A percentile compares a stretch with the other conserved stretches of the same genome.
phyloP scores from a whole-genome alignment of 2,329 filamentous ascomycete species.

The Pseudogymnoascus sp. region DNA sequence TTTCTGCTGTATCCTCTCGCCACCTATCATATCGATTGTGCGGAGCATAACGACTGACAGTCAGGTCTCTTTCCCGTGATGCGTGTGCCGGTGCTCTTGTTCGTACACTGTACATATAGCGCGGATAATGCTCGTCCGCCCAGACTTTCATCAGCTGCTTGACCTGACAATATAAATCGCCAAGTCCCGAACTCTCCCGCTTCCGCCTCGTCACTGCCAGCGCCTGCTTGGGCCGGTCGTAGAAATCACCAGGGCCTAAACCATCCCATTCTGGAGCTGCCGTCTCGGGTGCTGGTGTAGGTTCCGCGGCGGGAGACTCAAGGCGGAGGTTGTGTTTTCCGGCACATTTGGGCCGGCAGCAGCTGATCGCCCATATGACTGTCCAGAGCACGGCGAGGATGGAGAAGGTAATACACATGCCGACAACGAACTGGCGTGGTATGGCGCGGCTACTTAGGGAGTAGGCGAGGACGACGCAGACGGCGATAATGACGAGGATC shows the following conservation, averaged over 20 bases:
- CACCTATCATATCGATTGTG: not conserved
- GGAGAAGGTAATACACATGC: not conserved
- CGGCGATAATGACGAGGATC: not conserved
- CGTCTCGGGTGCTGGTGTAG: not conserved
- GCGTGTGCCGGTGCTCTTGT: not conserved
- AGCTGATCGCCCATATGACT: not conserved
- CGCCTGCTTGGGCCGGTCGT: not conserved
- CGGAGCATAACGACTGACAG: not conserved
- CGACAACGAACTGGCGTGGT: not conserved
- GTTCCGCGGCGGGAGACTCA: not conserved
- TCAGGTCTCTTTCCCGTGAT: too few species aligned
- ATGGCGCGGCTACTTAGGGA: not conserved
- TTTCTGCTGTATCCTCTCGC: not conserved
- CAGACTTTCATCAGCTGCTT: not conserved
- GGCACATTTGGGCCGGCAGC: not conserved
- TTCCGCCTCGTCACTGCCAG: not conserved
- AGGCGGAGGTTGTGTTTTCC: not conserved
- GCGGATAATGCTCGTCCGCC: not conserved
- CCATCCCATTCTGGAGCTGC: not conserved
- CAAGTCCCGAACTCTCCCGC: not conserved
- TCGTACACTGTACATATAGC: not conserved
- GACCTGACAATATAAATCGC: not conserved
- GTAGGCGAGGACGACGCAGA: not conserved
- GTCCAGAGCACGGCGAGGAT: not conserved
- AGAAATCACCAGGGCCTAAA: not conserved